A percentile compares a stretch with the other conserved stretches of the same genome.
Evolutionary conservation across 75 land plant species (phyloP).

Genomic region (Azolla pinnata): DNA sequence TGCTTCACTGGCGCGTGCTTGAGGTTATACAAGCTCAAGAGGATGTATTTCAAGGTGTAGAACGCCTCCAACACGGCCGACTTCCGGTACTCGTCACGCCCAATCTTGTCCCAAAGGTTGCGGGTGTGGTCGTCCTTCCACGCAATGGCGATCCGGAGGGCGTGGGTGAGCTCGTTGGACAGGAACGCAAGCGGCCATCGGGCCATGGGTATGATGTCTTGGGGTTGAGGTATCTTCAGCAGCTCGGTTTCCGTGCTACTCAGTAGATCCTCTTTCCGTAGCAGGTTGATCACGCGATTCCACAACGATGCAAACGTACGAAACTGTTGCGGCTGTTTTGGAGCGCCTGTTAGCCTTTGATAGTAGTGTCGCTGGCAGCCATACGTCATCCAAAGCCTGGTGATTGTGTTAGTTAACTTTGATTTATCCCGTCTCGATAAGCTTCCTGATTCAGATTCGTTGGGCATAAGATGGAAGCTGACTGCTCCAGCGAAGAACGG

Average conservation of each 20-base stretch:
- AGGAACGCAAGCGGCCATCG: constrained; percentile 33
- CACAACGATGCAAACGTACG: constrained; percentile 26
- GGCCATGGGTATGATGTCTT: constrained; percentile 10
- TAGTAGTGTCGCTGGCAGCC: constrained; percentile 52
- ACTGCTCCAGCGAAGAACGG: constrained; percentile 92
- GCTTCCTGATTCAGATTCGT: constrained; percentile 42
- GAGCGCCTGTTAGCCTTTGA: neutral
- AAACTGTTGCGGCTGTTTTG: constrained; percentile 16
- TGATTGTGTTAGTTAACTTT: constrained; percentile 42
- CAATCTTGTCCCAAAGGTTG: constrained; percentile 26
- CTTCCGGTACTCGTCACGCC: constrained; percentile 23
- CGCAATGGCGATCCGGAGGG: constrained; percentile 11
- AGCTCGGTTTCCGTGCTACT: constrained; percentile 33
- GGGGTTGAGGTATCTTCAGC: constrained; percentile 22
- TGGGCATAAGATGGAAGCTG: constrained; percentile 79
- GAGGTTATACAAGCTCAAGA: constrained; percentile 10
- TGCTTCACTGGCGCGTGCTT: constrained; percentile 3
- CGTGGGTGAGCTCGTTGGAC: constrained; percentile 28
- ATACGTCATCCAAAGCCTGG: constrained; percentile 59
- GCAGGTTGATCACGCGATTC: constrained; percentile 24
- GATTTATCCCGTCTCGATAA: constrained; percentile 34
- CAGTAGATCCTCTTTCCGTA: constrained; percentile 30
- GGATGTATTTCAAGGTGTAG: constrained; percentile 30
- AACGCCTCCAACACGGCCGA: constrained; percentile 32
- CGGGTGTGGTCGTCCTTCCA: constrained; percentile 18